These are phyloP conservation scores for Friedmanniomyces endolithicus DNA, from an alignment of 495 filamentous ascomycete genomes.

Conservation along the genomic window DNA sequence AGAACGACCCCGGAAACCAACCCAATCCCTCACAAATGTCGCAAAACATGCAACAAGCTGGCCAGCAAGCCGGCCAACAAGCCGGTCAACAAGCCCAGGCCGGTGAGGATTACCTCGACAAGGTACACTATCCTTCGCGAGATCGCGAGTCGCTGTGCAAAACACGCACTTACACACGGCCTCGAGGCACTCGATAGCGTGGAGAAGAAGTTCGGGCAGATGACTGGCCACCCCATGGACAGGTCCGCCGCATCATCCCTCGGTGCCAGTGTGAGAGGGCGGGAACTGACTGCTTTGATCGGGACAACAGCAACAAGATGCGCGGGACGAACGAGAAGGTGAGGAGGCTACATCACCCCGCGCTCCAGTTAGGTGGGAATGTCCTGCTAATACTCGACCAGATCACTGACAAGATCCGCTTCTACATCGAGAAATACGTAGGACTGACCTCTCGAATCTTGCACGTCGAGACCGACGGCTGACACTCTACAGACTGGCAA, in stretches of 20 bases:
- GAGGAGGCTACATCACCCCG: not conserved
- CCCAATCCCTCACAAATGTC: not conserved
- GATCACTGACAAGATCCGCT: slow-evolving; percentile 14
- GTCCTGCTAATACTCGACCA: not conserved
- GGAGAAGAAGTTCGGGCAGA: not conserved
- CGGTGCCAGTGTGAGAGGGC: too few relatives aligned
- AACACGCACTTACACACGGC: not conserved
- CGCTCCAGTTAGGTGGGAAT: not conserved
- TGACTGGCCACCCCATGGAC: not conserved
- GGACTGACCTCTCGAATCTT: too few relatives aligned
- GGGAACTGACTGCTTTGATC: too few relatives aligned
- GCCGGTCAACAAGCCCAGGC: not conserved
- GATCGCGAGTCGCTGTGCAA: not conserved
- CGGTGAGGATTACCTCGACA: slow-evolving; percentile 2
- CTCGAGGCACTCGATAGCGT: not conserved
- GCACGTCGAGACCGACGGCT: too few relatives aligned
- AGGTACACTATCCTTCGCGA: not conserved
- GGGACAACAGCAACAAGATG: slow-evolving; percentile 1
- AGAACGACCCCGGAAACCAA: too few relatives aligned
- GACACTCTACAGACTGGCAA: slow-evolving; percentile 8
- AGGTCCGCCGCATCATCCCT: too few relatives aligned
- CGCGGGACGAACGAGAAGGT: slow-evolving; percentile 9
- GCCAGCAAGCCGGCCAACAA: not conserved
- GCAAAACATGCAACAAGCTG: not conserved
- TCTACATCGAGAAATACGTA: slow-evolving; percentile 14